Evolutionary conservation across 2,329 filamentous ascomycete genomes (phyloP).

Genomic region (Hirsutella minnesotensis): DNA sequence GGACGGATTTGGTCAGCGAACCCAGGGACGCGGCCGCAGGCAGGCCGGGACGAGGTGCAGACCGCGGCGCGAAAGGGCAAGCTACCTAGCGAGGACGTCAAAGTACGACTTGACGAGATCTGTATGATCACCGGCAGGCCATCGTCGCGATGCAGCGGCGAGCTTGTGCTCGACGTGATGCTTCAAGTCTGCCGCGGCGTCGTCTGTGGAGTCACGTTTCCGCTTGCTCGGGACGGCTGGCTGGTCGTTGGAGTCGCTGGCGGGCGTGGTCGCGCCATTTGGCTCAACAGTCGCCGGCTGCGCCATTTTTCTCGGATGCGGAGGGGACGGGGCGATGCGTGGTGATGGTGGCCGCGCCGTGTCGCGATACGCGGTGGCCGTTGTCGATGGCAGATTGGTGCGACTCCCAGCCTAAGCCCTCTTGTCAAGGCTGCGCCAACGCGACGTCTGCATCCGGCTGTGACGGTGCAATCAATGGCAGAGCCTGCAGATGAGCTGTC

Average conservation of each 20-base stretch:
- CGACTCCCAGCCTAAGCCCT: conserved; percentile 27
- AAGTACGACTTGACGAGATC: conserved; percentile 26
- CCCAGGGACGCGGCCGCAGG: not conserved
- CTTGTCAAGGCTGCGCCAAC: conserved; percentile 22
- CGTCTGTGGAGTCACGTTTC: conserved; percentile 43
- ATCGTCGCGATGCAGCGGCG: conserved; percentile 10
- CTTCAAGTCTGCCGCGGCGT: conserved; percentile 10
- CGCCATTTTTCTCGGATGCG: conserved; percentile 20
- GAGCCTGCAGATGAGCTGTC: conserved; percentile 9
- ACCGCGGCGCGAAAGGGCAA: not conserved
- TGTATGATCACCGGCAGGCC: conserved; percentile 17
- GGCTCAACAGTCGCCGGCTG: conserved; percentile 25
- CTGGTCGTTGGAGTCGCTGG: conserved; percentile 16
- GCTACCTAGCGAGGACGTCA: conserved; percentile 25
- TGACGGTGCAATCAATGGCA: conserved; percentile 15
- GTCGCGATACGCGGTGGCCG: conserved; percentile 28
- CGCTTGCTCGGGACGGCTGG: conserved; percentile 35
- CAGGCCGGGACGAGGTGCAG: not conserved
- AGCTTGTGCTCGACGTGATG: conserved; percentile 13
- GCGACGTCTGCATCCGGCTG: conserved; percentile 19
- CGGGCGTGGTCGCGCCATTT: conserved; percentile 30
- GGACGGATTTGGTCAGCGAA: conserved; percentile 5
- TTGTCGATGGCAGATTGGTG: conserved; percentile 21
- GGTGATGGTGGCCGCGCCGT: conserved; percentile 18
- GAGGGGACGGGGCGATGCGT: conserved; percentile 11